Percentiles rank a stretch among this genome's conserved stretches.
Conservation (phyloP, 75 land plant genomes). For the Pseudotsuga menziesii region DNA sequence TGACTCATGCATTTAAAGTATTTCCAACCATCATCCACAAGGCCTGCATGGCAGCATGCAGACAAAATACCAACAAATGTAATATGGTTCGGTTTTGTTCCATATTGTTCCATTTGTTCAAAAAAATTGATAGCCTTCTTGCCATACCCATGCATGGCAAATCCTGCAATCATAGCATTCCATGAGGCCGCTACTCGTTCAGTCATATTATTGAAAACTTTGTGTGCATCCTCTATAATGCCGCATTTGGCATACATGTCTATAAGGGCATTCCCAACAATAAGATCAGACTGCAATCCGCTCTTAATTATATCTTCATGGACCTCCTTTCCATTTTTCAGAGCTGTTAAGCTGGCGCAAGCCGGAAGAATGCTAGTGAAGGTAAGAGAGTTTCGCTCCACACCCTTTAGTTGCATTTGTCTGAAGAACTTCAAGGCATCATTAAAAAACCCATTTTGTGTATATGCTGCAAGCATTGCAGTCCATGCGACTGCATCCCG, state of each 20-base stretch:
- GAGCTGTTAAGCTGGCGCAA: conserved; percentile 8
- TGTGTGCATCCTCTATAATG: conserved; percentile 2
- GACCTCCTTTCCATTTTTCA: conserved; percentile 11
- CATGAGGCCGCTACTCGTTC: conserved; percentile 13
- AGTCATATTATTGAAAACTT: conserved; percentile 12
- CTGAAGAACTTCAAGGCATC: conserved; percentile 3
- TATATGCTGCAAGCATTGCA: conserved; percentile 2
- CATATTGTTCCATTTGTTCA: conserved; percentile 28
- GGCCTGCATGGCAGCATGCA: conserved; percentile 54
- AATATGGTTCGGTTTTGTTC: conserved; percentile 31
- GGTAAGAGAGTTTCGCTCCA: background rate
- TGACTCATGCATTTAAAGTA: conserved; percentile 31
- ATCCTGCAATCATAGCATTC: conserved; percentile 25
- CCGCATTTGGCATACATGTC: conserved; percentile 29
- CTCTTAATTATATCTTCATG: conserved; percentile 1
- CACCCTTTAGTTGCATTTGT: background rate
- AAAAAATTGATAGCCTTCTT: conserved; percentile 27
- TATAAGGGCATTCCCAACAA: conserved; percentile 15
- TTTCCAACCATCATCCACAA: conserved; percentile 27
- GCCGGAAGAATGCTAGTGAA: conserved; percentile 9
- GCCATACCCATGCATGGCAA: conserved; percentile 39
- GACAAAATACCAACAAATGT: conserved; percentile 41
- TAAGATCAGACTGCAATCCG: background rate
- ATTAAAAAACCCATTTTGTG: conserved; percentile 5
- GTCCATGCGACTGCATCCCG: background rate